Evolutionary conservation across 495 filamentous ascomycete species (phyloP), one percentile per base, ranked within the genome.

Genomic region (Entonaema liquescens): DNA sequence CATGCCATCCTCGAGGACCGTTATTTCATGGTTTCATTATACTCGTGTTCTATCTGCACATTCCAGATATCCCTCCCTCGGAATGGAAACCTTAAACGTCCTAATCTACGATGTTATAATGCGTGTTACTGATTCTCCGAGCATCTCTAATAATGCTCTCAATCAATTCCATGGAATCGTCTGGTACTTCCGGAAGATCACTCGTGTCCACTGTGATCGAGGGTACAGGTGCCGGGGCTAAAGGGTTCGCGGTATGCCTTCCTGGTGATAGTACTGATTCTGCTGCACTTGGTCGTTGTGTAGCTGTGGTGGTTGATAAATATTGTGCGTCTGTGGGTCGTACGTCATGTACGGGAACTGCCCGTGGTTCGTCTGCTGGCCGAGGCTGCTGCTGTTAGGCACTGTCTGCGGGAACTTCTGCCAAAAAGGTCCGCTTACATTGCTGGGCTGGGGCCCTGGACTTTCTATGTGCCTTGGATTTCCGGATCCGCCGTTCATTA

Each of bases 81-180:
- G 25, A 54, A 19, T 11, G 15, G 25, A 9, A 26, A 42, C 52
- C 52, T 38, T 58, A 13, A 13, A 57, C 38, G 15, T 13, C 54
- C 36, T 53, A 54, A n/a, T 36, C 38, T 12, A 50, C 7, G 12
- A 33, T 11, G 7, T 62, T 63, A 13, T 57, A 44, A 23, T 62
- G 75, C 5, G 70, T 66, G 21, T 63, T 65, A 47, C 75, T 76
- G 17, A 73, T 74, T 47, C 70, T 65, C 21, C 74, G 70, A 12
- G 75, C 75, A 59, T 72, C 71, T 31, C 68, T 64, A n/a, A 87
- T 83, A 67, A 87, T 82, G 70, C 80, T 80, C 74, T 87, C 82
- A 44, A 87, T 76, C n/a, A 87, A 60, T 31, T 80, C 80, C 70
- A 80, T 79, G 5, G 81, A 81, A 49, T 83, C 81, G n/a, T 76